Base-by-base conservation (phyloP, 139 green algal genomes). In the Volvox africanus region DNA sequence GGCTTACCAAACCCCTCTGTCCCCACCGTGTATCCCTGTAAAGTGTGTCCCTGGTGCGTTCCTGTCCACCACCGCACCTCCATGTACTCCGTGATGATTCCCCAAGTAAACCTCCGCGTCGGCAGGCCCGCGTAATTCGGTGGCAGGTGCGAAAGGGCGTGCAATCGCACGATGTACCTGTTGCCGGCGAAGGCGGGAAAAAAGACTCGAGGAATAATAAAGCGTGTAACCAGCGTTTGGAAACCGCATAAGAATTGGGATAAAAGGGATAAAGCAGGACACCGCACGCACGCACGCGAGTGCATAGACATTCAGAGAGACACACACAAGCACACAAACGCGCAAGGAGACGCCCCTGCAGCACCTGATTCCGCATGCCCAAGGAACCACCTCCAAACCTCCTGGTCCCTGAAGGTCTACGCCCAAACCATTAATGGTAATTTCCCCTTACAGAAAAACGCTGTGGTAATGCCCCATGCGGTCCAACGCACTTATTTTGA, bases 21-120 rank as follows among this genome's bases (percentile, higher is more conserved):
- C 71, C 20, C 30, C 32, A 30, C 76, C 11, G 13, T 32, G 32
- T 14, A 1, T 61, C 30, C 77, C 77, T 37, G 6, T n/a, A n/a
- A n/a, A n/a, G n/a, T n/a, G n/a, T n/a, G 18, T 61, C 30, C 77
- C 77, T 37, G 6, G 5, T 20, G 35, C 77, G 14, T 21, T 37
- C 77, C 79, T 26, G 26, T 17, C 13, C 79, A 19, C 79, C 79
- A 26, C 80, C 55, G 22, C 32, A 90, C 86, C 61, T 85, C 86
- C 86, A 90, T 85, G 73, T 35, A 50, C 75, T 90, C 86, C 18
- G 71, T 90, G 3, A 90, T 50, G 12, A 90, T 90, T 22, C 73
- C 86, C 86, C 86, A 90, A 6, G 86, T 90, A 50, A 68, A 90
- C 44, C 86, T 77, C 75, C 86, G 73, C 20, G 86, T 90, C 32